A percentile compares a stretch with the other conserved stretches of the same genome.
phyloP scores from a whole-genome alignment of 345 rosid species.

The Turnera subulata region DNA sequence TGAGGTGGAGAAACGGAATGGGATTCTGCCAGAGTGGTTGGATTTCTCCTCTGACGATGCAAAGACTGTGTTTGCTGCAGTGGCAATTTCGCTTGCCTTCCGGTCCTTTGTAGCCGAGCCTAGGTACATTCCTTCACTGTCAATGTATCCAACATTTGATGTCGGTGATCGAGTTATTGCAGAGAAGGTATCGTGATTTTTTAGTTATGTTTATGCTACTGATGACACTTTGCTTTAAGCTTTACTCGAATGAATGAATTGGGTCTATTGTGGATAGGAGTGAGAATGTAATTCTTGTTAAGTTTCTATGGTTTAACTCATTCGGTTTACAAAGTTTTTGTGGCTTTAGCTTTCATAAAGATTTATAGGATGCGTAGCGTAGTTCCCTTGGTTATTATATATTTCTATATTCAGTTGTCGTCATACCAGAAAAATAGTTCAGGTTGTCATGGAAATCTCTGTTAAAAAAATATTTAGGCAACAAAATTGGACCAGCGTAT shows the following conservation, averaged over 20 bases:
- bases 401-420: no score
- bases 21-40: constrained; percentile 77
- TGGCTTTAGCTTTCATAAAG: no score
- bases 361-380: no score
- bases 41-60: constrained; percentile 71
- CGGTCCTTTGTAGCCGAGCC: constrained; percentile 87
- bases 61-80: constrained; percentile 68
- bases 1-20: constrained; percentile 40
- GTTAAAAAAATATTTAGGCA: no score
- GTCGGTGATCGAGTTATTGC: constrained; percentile 92
- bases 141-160: constrained; percentile 98
- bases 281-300: no score
- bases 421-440: no score
- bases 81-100: constrained; percentile 75
- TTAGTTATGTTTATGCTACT: not conserved
- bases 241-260: not conserved
- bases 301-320: no score
- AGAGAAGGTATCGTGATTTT: constrained; percentile 60
- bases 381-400: no score
- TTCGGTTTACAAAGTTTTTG: no score
- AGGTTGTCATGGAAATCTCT: no score
- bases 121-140: constrained; percentile 90
- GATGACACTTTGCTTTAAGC: not conserved
- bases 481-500: no score
- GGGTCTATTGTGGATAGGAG: no score